Conservation (phyloP, 345 rosid genomes). For the Rhodamnia argentea region DNA sequence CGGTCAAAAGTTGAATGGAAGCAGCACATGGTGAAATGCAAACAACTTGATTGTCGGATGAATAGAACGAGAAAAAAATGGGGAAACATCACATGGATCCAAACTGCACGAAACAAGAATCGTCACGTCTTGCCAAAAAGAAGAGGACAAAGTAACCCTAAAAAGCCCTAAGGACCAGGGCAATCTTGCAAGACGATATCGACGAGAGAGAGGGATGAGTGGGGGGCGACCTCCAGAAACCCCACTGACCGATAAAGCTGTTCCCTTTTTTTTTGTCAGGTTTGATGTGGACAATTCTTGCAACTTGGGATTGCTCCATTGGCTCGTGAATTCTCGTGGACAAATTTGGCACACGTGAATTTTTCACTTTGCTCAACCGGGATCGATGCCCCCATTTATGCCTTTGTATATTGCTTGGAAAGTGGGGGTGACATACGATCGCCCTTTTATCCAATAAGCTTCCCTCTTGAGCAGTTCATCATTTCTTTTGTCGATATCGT, state of each 20-base stretch:
- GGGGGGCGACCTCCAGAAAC: neutral
- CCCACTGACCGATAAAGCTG: neutral
- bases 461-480: neutral
- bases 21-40: neutral
- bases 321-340: no score
- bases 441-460: neutral
- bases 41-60: neutral
- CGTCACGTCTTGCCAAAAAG: neutral
- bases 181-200: neutral
- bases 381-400: neutral
- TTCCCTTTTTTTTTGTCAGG: neutral
- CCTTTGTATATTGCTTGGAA: neutral
- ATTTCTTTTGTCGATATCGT: neutral
- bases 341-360: neutral
- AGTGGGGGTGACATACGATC: neutral
- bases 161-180: neutral
- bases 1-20: no score
- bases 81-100: neutral
- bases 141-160: neutral
- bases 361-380: neutral
- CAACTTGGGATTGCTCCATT: neutral
- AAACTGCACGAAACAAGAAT: neutral
- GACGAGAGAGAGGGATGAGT: neutral
- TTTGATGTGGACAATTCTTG: neutral
- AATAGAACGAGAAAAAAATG: no score